phyloP scores from a whole-genome alignment of 2,329 filamentous ascomycete genomes.

The Calcarisporium arbuscula region DNA sequence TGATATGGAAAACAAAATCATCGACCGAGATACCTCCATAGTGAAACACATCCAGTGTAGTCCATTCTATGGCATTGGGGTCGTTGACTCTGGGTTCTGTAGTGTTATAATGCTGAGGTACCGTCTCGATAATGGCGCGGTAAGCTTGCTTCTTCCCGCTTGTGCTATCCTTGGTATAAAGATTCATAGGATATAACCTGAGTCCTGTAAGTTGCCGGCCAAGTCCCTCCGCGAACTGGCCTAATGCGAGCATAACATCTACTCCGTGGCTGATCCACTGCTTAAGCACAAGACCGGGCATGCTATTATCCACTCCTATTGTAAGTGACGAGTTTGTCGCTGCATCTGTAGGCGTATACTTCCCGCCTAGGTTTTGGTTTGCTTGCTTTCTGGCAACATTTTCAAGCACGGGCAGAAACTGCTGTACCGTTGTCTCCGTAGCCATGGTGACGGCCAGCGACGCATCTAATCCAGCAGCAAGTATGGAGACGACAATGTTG shows the following conservation, averaged over 20 bases:
- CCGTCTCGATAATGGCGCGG: slow-evolving; percentile 2
- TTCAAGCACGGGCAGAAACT: slow-evolving; percentile 8
- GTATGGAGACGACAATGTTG: slow-evolving; percentile 17
- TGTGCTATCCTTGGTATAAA: neutral
- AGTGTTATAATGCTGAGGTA: neutral
- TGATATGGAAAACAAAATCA: slow-evolving; percentile 12
- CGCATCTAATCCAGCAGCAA: slow-evolving; percentile 7
- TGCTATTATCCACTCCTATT: slow-evolving; percentile 3
- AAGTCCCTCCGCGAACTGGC: too few relatives aligned
- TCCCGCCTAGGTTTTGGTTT: slow-evolving; percentile 7
- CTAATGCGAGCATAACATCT: slow-evolving; percentile 4
- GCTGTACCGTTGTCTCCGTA: slow-evolving; percentile 6
- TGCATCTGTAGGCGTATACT: neutral
- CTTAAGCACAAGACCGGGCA: slow-evolving; percentile 7
- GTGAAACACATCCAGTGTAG: slow-evolving; percentile 8
- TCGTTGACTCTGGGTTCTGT: slow-evolving; percentile 3
- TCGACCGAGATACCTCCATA: slow-evolving; percentile 12
- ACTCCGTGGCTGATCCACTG: slow-evolving; percentile 8
- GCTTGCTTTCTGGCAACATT: slow-evolving; percentile 3
- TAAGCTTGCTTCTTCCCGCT: too few relatives aligned
- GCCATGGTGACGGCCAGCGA: slow-evolving; percentile 1
- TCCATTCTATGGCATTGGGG: slow-evolving; percentile 7
- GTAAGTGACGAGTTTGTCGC: slow-evolving; percentile 6
- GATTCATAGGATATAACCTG: slow-evolving; percentile 4
- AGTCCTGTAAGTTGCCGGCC: slow-evolving; percentile 1